Base-by-base conservation (phyloP, 106 monocot genomes). In the Platanthera guangdongensis region DNA sequence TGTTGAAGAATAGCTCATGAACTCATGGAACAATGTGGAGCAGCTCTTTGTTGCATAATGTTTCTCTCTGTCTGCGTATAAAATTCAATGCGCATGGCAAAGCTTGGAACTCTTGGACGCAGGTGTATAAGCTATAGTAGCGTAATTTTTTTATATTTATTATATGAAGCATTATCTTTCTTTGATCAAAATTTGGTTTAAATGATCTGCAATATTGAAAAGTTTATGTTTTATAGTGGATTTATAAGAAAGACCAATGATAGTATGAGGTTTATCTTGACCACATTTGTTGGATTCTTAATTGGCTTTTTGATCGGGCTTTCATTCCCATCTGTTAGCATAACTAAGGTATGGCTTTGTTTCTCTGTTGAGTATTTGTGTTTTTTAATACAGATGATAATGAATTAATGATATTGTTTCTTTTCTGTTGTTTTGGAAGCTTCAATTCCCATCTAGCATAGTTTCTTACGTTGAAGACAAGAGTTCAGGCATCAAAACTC, bases 301-400 rank as follows among this genome's bases (percentile, higher is more conserved):
- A 76, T 88, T 78, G 88, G 88, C n/a, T 85, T 83, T 49, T 81
- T 80, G 51, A 79, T 88, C 50, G 85, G 88, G 13, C 76, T 75
- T 78, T 88, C 85, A 0, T 83, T 72, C 67, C 82, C 85, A 53
- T 28, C 72, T 47, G 78, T 83, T 65, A 81, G 10, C 52, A 83
- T 80, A 65, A 78, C 75, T 12, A 78, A 72, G 88, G 88, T 85
- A 77, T 0, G 50, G 52, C 18, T 8, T 21, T 39, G 32, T 74
- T 50, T 51, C 19, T 75, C 52, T 47, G 18, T 53, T 55, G n/a
- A 2, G 52, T 9, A 32, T 78, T 49, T 59, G 15, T 4, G 8
- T 32, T 25, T 30, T 32, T 30, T 65, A 30, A 65, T 32, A 32
- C 32, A 69, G 5, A 2, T 8, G 18, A 57, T 50, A 13, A 51